Evolutionary conservation across 768 basidiomycete species (phyloP).

Genomic region (Termitomyces sp.): DNA sequence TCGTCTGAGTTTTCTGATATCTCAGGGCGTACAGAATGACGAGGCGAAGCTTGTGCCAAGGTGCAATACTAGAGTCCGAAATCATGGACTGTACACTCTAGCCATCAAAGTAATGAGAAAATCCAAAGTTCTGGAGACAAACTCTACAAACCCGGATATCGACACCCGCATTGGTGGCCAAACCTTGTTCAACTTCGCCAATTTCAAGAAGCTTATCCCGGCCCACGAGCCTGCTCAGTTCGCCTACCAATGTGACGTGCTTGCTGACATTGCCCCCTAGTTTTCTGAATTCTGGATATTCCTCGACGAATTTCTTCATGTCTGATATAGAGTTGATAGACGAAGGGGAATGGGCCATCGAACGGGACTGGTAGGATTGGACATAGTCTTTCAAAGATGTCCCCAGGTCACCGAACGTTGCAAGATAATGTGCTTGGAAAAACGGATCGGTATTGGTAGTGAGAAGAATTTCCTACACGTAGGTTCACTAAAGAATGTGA

Average conservation of each 20-base stretch:
- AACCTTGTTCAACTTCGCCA: conserved; percentile 93
- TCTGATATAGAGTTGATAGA: conserved; percentile 92
- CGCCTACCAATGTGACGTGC: conserved; percentile 95
- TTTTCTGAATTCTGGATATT: conserved; percentile 96
- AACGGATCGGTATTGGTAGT: conserved; percentile 91
- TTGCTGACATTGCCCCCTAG: conserved; percentile 98
- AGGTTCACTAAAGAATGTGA: conserved; percentile 2
- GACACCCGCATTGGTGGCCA: conserved; percentile 87
- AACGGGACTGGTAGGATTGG: conserved; percentile 84
- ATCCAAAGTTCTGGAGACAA: background rate
- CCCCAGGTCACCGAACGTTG: conserved; percentile 96
- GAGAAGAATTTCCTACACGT: conserved; percentile 81
- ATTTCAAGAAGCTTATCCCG: conserved; percentile 83
- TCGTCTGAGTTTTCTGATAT: conserved; percentile 86
- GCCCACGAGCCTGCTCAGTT: conserved; percentile 87
- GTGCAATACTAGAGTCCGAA: conserved; percentile 59
- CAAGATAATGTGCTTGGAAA: conserved; percentile 84
- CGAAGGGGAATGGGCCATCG: conserved; percentile 69
- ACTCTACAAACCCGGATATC: conserved; percentile 66
- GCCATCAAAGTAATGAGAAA: background rate
- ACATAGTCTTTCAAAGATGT: conserved; percentile 90
- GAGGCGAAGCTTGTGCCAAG: conserved; percentile 83
- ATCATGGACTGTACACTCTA: conserved; percentile 85
- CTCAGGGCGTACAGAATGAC: conserved; percentile 91
- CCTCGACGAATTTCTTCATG: conserved; percentile 98